Percentiles rank a stretch among this genome's conserved stretches.
Evolutionary conservation across 2,329 filamentous ascomycete genomes (phyloP).

Genomic region (Arthrobotrys sinensis): DNA sequence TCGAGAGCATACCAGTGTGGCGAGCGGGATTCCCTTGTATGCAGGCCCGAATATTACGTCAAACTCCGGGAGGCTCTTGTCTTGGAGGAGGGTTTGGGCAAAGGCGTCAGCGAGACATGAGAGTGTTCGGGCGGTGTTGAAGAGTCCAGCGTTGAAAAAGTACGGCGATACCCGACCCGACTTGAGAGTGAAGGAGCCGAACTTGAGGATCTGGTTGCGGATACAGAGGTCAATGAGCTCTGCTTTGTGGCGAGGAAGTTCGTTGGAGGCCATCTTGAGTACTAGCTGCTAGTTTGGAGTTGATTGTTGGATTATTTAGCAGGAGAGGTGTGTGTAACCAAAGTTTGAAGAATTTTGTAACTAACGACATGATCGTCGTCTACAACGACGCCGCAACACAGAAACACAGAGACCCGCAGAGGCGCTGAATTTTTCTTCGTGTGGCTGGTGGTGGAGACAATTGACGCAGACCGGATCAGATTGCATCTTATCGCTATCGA

Average conservation of each 20-base stretch:
- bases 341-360: conserved; percentile 3
- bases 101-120: conserved; percentile 85
- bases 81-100: conserved; percentile 76
- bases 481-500: conserved; percentile 25
- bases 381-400: conserved; percentile 26
- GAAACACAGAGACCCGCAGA: conserved; percentile 15
- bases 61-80: conserved; percentile 70
- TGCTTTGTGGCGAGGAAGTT: conserved; percentile 78
- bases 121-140: conserved; percentile 85
- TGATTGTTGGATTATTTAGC: conserved; percentile 2
- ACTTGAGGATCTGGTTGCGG: conserved; percentile 79
- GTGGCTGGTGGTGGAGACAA: conserved; percentile 17
- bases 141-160: conserved; percentile 96
- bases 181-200: conserved; percentile 90
- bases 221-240: conserved; percentile 80
- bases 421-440: conserved; percentile 5
- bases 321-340: conserved; percentile 22
- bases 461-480: conserved; percentile 20
- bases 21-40: conserved; percentile 97
- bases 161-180: conserved; percentile 92
- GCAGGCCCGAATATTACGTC: conserved; percentile 94
- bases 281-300: not conserved
- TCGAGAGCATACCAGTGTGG: conserved; percentile 81
- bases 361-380: conserved; percentile 7
- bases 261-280: conserved; percentile 31